Evolutionary conservation across 257 asterid species (phyloP).

Genomic region (Euphrasia confusa): DNA sequence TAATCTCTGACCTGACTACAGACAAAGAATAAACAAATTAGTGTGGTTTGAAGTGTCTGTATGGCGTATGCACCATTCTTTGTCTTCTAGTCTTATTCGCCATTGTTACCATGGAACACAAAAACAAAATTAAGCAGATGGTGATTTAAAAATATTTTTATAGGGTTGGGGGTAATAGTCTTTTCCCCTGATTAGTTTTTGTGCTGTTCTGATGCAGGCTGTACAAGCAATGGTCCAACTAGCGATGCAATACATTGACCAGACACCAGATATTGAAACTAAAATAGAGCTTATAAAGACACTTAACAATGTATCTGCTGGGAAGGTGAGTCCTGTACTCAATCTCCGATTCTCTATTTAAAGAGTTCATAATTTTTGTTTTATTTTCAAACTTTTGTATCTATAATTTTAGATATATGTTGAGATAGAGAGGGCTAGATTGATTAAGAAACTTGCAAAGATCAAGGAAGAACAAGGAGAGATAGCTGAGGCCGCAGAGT

Average conservation of each 20-base stretch:
- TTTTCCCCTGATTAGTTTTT: conserved; percentile 15
- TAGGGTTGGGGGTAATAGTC: background rate
- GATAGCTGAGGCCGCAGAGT: conserved; percentile 91
- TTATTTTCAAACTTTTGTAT: conserved; percentile 2
- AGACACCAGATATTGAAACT: conserved; percentile 86
- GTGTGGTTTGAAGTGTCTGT: too few species aligned
- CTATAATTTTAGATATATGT: conserved; percentile 65
- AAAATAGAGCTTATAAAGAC: conserved; percentile 89
- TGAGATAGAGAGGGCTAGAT: conserved; percentile 95
- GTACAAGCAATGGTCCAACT: conserved; percentile 97
- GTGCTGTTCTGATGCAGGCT: conserved; percentile 47
- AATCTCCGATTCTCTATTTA: background rate
- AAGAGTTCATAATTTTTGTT: background rate
- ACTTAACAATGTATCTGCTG: conserved; percentile 88
- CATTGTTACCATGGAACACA: too few species aligned
- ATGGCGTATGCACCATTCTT: too few species aligned
- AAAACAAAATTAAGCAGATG: too few species aligned
- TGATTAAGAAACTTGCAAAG: conserved; percentile 88
- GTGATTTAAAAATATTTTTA: too few species aligned
- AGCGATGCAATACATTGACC: conserved; percentile 90
- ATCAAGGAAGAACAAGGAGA: conserved; percentile 92
- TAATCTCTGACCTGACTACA: too few species aligned
- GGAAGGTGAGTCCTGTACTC: conserved; percentile 54
- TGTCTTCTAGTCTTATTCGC: too few species aligned
- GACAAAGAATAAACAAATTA: too few species aligned